phyloP scores from a whole-genome alignment of 169 alveolate species.

The Perkinsus olseni region DNA sequence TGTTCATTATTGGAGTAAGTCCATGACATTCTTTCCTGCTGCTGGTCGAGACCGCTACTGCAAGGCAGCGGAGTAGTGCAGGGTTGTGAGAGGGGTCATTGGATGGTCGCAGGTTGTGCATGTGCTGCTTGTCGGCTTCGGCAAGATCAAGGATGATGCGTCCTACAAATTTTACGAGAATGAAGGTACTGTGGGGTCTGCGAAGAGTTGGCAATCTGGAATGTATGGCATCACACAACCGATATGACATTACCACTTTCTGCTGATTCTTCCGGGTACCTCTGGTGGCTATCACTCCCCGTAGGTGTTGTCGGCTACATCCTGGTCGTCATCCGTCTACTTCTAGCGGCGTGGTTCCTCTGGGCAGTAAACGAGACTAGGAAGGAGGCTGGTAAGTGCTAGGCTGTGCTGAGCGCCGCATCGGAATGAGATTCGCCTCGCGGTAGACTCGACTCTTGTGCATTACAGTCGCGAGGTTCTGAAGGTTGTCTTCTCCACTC shows the following conservation, averaged over 20 bases:
- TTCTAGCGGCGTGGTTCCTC: background rate
- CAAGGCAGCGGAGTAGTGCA: no score
- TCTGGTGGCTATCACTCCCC: background rate
- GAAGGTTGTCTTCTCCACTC: no score
- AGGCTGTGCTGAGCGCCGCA: no score
- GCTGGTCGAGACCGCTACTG: no score
- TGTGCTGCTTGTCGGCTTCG: constrained; percentile 6
- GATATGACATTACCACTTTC: no score
- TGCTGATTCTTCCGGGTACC: no score
- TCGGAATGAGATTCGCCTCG: no score
- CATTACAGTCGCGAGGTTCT: no score
- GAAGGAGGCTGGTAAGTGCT: background rate
- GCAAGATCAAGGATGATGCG: constrained; percentile 7
- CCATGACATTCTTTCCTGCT: no score
- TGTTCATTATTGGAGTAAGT: background rate
- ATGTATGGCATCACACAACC: no score
- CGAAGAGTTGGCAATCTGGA: background rate
- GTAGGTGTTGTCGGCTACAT: background rate
- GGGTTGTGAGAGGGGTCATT: no score
- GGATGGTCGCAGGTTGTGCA: background rate
- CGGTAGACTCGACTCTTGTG: no score
- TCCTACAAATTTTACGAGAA: background rate
- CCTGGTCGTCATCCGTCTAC: background rate
- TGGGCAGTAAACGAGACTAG: background rate
- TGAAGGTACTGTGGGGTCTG: background rate